Base-by-base conservation (phyloP, 2,329 filamentous ascomycete species). In the Colletotrichum tropicicola region DNA sequence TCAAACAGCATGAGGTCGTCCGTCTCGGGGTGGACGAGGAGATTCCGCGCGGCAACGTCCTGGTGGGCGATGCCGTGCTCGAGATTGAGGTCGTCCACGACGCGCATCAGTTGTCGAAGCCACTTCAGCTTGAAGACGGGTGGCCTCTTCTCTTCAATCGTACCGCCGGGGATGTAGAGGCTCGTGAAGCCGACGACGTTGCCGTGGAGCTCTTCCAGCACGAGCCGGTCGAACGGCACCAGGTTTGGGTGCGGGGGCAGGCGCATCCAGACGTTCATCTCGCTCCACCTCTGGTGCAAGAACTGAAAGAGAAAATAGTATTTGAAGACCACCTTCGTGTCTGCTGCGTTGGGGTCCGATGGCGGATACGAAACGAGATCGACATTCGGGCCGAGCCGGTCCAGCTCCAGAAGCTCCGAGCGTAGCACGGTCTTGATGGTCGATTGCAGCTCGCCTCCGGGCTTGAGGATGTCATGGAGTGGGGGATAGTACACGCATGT, bases 1-100 rank as follows among this genome's bases (percentile, higher is more conserved):
- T 80, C 77, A 48, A 79, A 78, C 2, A 80, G 45, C 61, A 76
- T 62, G 10, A 81, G 51, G 5, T 65, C 62, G 51, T 79, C 71
- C 15, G 75, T 77, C 10, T 54, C 39, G 5, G 72, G 68, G 49
- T 80, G 69, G 52, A 81, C 61, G 0, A 81, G 47, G 5, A 81
- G 70, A 59, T 81, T 81, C 30, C 75, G 72, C 3, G 75, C 66
- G 4, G 74, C 72, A 52, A 82, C 71, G 58, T 80, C 79, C 62
- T 79, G 73, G 67, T 81, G 79, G 41, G 71, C 67, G 37, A 81
- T 73, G 27, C 79, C 77, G 35, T 75, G 66, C 35, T 71, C 58
- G 10, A 80, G 68, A 55, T 81, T 80, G 25, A 81, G 68, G 35
- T 75, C 72, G 56, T 81, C 78, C 7, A 80, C 70, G 6, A 78